Evolutionary conservation across 768 basidiomycete species (phyloP).

Genomic region (Rhizopogon vesiculosus): DNA sequence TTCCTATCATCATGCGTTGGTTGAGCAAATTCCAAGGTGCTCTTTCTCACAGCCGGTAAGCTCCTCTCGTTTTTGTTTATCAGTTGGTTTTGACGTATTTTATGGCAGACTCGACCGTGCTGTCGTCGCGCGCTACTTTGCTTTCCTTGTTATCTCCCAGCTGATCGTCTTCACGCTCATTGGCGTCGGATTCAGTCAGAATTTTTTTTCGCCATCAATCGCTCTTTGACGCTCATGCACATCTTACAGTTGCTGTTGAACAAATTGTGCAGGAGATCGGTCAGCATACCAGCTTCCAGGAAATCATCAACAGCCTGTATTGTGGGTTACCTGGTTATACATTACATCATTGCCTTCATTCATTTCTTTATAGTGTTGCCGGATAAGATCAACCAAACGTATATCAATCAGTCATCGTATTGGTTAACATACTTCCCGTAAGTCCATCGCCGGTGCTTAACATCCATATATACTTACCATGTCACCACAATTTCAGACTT

Average conservation of each 20-base stretch:
- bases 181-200: conserved; percentile 80
- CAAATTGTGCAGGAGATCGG: conserved; percentile 46
- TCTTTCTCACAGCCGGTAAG: conserved; percentile 25
- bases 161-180: conserved; percentile 92
- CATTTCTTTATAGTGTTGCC: conserved; percentile 54
- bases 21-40: conserved; percentile 67
- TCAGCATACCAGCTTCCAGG: conserved; percentile 37
- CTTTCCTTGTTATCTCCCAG: conserved; percentile 92
- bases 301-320: conserved; percentile 42
- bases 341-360: not conserved
- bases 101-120: conserved; percentile 76
- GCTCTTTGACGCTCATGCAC: not conserved
- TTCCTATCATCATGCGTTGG: conserved; percentile 90
- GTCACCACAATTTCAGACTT: conserved; percentile 40
- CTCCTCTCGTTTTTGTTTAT: not conserved
- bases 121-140: conserved; percentile 88
- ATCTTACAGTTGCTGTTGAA: conserved; percentile 25
- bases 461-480: conserved; percentile 4
- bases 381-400: conserved; percentile 73
- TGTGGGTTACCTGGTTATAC: conserved; percentile 21
- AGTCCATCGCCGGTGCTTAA: conserved; percentile 21
- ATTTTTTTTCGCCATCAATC: conserved; percentile 6
- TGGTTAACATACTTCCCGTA: conserved; percentile 95
- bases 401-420: conserved; percentile 87
- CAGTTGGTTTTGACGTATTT: conserved; percentile 1